Evolutionary conservation across 306 rosid genomes (phyloP).

Genomic region (Comarum palustre): DNA sequence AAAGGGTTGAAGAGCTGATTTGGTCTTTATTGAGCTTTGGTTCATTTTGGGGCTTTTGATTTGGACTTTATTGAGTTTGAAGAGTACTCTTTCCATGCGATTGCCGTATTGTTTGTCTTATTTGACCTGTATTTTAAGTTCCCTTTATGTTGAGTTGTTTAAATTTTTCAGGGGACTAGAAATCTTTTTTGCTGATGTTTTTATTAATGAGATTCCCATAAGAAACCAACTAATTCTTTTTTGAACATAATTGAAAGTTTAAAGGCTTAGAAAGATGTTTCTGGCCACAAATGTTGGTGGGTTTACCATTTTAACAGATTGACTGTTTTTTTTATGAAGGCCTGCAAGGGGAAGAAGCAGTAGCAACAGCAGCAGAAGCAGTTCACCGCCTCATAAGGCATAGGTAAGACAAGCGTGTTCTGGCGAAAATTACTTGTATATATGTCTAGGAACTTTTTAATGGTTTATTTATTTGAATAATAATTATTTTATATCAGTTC

Average conservation of each 20-base stretch:
- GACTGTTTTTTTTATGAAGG: conserved; percentile 38
- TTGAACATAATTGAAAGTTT: not conserved
- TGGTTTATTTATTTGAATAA: no score
- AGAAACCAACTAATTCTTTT: no score
- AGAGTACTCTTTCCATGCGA: not conserved
- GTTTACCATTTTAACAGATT: not conserved
- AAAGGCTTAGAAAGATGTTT: not conserved
- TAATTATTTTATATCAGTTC: not conserved
- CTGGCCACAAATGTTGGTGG: not conserved
- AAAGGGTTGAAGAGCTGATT: not conserved
- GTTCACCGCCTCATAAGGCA: conserved; percentile 75
- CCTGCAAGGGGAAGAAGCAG: conserved; percentile 79
- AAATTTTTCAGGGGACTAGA: not conserved
- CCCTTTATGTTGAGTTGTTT: not conserved
- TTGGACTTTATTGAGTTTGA: not conserved
- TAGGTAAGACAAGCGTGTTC: conserved; percentile 14
- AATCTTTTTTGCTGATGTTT: not conserved
- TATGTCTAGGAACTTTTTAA: no score
- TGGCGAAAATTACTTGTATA: not conserved
- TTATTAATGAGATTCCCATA: not conserved
- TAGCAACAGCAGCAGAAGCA: conserved; percentile 91
- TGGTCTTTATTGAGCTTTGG: not conserved
- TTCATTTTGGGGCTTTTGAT: not conserved
- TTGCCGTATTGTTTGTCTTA: not conserved
- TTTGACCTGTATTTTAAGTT: no score